Base-by-base conservation (phyloP, 305 asterid species). In the Fraxinus nigra region DNA sequence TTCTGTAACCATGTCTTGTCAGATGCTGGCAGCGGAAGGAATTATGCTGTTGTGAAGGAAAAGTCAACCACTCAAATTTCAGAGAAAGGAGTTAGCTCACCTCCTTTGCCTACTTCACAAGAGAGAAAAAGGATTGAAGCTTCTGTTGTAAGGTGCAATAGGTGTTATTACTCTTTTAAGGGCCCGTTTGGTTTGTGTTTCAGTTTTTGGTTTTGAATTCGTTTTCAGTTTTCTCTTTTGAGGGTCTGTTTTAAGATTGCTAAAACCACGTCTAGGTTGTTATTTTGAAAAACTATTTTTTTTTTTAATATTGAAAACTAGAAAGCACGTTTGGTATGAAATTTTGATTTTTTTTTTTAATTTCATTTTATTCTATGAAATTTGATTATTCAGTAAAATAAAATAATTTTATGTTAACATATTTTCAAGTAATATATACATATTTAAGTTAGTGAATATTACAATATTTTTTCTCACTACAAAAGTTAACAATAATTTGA, bases 1-100 rank as follows among this genome's bases (percentile, higher is more conserved):
- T 75, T 59, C 80, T 80, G 82, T 82, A 51, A 34, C 75, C 51
- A 16, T 80, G 85, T 82, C 73, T 84, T 79, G 54, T 76, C 88
- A 90, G 92, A 88, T 88, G 89, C 89, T 81, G 92, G 86, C 80
- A 91, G 92, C 87, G 97, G 97, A 83, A 91, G 89, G 89, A 87
- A 79, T 74, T 83, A 81, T n/a, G 86, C 87, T 87, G 80, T 87
- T 75, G 79, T 81, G 43, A 91, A 90, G 89, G 97, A 89, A 85
- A 90, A 82, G 77, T 86, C 84, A 65, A 30, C 82, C 35, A 77
- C 82, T 80, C 90, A 86, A 82, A 85, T 72, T 84, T 28, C 83
- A 59, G 97, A 90, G 81, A 92, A 90, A 87, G 85, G 87, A 72
- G 81, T 84, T 81, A 77, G 75, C 84, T 76, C 86, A 84, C 85